A percentile compares a stretch with the other conserved stretches of the same genome.
Evolutionary conservation across 1,139 yeast genomes (phyloP).

Genomic region (Spathaspora sp.): DNA sequence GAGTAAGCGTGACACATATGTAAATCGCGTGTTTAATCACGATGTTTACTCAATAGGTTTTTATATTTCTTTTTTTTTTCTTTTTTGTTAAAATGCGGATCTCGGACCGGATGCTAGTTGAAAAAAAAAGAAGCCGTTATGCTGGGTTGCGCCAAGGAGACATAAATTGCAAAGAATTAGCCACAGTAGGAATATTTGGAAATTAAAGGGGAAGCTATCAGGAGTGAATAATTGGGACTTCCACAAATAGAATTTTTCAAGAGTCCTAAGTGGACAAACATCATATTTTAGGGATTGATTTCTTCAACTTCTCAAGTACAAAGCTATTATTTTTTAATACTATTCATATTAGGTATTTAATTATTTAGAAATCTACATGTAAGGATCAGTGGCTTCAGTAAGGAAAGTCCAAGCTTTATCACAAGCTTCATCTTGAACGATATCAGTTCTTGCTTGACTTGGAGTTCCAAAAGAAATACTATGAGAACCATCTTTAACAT

Average conservation of each 20-base stretch:
- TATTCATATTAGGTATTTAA: no score
- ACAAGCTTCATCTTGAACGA: conserved; percentile 13
- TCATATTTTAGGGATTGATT: no score
- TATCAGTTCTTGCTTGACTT: conserved; percentile 16
- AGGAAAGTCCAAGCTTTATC: conserved; percentile 14
- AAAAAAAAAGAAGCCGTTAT: neutral
- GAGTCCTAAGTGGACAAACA: no score
- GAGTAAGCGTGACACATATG: neutral
- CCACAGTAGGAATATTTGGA: no score
- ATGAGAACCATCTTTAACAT: conserved; percentile 14
- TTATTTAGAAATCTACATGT: conserved; percentile 10
- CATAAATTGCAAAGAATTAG: no score
- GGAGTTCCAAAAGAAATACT: conserved; percentile 26
- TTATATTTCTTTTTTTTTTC: neutral
- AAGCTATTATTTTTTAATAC: no score
- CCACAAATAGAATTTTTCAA: no score
- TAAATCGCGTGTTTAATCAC: conserved; percentile 1
- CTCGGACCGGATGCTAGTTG: neutral
- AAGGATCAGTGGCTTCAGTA: conserved; percentile 12
- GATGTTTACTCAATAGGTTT: neutral
- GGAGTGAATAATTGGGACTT: no score
- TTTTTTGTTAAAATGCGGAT: neutral
- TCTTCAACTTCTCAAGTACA: no score
- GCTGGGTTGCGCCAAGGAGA: no score
- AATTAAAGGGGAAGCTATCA: no score